A percentile compares a stretch with the other conserved stretches of the same genome.
These are phyloP conservation scores for Lactarius deliciosus DNA, from an alignment of 768 basidiomycete genomes.

Conservation along the genomic window DNA sequence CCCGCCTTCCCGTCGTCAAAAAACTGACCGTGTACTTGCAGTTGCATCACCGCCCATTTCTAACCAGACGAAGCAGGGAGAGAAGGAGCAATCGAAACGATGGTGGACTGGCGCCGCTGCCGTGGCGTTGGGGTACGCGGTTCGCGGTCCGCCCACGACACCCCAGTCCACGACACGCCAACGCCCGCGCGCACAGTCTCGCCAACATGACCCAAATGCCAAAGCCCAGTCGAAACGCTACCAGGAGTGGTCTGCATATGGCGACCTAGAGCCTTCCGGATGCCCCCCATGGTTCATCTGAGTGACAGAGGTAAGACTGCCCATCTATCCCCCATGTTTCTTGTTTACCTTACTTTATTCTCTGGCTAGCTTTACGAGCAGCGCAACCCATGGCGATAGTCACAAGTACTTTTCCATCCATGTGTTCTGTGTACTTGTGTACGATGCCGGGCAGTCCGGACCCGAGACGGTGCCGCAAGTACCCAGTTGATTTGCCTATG, in stretches of 20 bases:
- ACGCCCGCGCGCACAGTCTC: neutral
- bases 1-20: neutral
- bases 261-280: conserved; percentile 21
- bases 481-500: neutral
- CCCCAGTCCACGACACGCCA: neutral
- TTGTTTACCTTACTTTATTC: neutral
- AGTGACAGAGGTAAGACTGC: neutral
- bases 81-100: neutral
- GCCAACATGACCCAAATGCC: conserved; percentile 4
- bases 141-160: neutral
- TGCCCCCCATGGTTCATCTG: conserved; percentile 20
- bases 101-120: neutral
- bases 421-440: neutral
- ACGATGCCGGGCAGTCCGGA: neutral
- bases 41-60: neutral
- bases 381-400: neutral
- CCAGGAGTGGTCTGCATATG: conserved; percentile 11
- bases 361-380: neutral
- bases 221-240: conserved; percentile 10
- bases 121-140: neutral
- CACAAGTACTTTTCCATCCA: neutral
- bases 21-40: neutral
- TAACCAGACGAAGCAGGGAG: neutral
- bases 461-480: neutral
- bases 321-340: neutral